Percentiles rank a stretch among this genome's conserved stretches.
phyloP scores from a whole-genome alignment of 169 alveolate species.

The Condylostoma magnum region DNA sequence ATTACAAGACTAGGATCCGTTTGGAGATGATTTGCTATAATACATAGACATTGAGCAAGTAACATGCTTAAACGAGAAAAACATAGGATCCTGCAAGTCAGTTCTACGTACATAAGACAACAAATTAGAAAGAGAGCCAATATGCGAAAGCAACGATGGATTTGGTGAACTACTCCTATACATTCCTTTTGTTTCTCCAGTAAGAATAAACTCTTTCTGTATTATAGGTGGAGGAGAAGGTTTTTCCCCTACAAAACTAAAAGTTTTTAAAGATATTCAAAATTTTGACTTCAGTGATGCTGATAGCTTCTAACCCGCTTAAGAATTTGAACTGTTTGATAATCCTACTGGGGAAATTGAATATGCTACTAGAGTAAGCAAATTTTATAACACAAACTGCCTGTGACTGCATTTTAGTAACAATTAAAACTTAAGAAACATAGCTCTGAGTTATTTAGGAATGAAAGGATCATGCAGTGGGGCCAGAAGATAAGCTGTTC shows the following conservation, averaged over 20 bases:
- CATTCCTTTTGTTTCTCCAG: conserved; percentile 53
- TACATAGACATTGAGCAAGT: conserved; percentile 40
- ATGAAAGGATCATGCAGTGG: conserved; percentile 42
- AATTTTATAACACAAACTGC: conserved; percentile 51
- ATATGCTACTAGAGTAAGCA: conserved; percentile 44
- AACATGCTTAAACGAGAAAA: conserved; percentile 49
- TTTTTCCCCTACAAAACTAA: conserved; percentile 44
- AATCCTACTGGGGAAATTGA: conserved; percentile 53
- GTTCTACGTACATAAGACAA: conserved; percentile 48
- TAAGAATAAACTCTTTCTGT: conserved; percentile 45
- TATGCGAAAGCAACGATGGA: conserved; percentile 50
- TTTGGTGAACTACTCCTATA: conserved; percentile 49
- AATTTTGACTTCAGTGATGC: conserved; percentile 49
- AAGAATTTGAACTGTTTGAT: conserved; percentile 45
- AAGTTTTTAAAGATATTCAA: conserved; percentile 43
- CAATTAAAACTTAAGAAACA: conserved; percentile 40
- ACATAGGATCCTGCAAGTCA: conserved; percentile 36
- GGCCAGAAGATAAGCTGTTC: conserved; percentile 24
- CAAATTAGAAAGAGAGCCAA: conserved; percentile 36
- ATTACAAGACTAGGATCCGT: conserved; percentile 28
- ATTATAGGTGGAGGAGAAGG: conserved; percentile 64
- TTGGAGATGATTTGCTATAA: conserved; percentile 38
- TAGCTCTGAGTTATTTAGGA: conserved; percentile 48
- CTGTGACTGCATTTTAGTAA: conserved; percentile 41
- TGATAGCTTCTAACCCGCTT: conserved; percentile 34